phyloP scores from a whole-genome alignment of 768 basidiomycete species.

The Boletus subparvulus region DNA sequence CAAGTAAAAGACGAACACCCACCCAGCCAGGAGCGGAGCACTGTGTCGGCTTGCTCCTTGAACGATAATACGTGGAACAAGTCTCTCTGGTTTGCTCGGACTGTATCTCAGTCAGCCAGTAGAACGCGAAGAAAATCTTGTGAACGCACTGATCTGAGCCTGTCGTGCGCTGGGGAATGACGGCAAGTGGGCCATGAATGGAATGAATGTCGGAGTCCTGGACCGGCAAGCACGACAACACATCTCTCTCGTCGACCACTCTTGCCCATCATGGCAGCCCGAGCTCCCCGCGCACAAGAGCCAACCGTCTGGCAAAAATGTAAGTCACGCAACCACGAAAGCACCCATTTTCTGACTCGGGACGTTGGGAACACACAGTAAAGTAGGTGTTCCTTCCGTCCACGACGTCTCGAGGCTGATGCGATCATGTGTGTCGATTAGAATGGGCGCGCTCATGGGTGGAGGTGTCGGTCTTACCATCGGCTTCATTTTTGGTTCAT shows the following conservation, averaged over 20 bases:
- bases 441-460: slow-evolving; percentile 92
- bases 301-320: slow-evolving; percentile 78
- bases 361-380: slow-evolving; percentile 39
- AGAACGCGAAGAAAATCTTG: not conserved
- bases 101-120: slow-evolving; percentile 39
- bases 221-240: not conserved
- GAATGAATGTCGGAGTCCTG: slow-evolving; percentile 3
- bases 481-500: slow-evolving; percentile 95
- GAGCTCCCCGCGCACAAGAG: slow-evolving; percentile 42
- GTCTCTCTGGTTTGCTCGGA: slow-evolving; percentile 84
- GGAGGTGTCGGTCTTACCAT: slow-evolving; percentile 94
- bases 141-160: slow-evolving; percentile 79
- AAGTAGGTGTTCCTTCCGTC: slow-evolving; percentile 45
- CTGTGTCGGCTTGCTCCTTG: slow-evolving; percentile 72
- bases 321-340: slow-evolving; percentile 35
- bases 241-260: not conserved
- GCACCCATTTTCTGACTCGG: slow-evolving; percentile 12
- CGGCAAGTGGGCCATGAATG: slow-evolving; percentile 30
- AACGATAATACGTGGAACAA: slow-evolving; percentile 72
- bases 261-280: slow-evolving; percentile 27
- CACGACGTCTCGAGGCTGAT: slow-evolving; percentile 1
- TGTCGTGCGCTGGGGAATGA: slow-evolving; percentile 77
- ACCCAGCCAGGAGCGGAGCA: slow-evolving; percentile 80
- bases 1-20: slow-evolving; percentile 17
- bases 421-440: slow-evolving; percentile 31